Base-by-base conservation (phyloP, 257 asterid genomes). In the Nicotiana otophora region DNA sequence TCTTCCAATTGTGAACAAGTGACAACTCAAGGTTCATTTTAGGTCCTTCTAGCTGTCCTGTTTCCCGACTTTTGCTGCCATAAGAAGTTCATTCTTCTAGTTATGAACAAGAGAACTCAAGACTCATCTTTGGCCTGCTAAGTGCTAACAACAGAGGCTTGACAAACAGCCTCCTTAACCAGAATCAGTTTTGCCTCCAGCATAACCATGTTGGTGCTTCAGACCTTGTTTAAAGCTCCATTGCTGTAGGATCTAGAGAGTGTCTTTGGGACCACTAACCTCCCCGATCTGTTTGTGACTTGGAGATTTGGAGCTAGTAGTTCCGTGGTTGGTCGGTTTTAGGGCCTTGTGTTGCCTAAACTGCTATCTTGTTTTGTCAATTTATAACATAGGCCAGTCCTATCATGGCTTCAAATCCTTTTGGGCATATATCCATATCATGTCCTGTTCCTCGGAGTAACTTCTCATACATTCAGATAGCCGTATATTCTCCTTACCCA, bases 91-190 rank as follows among this genome's bases (percentile, higher is more conserved):
- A 72, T 31, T 72, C 31, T 12, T 15, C 8, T 28, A 72, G 17
- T 72, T 72, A 34, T 72, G 58, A 70, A 42, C 78, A 70, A 70
- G 58, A 70, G 78, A 20, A 70, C 78, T 42, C 78, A 51, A 15
- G 33, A 33, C 7, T 42, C 78, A 42, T 42, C 23, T 70, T 68
- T 70, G 79, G 36, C 79, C 79, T 72, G 61, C 61, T 46, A 46
- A 46, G 79, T 72, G 23, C 79, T 16, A 20, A 12, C 14, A 72
- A 23, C 79, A 20, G 79, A 46, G 60, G 79, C 39, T 72, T 72
- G 36, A 72, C 60, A 48, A 48, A 74, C n/a, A 74, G 62, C 62
- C 39, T 48, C 42, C 79, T 74, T 46, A 23, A 74, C 39, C 62
- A 48, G 79, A 74, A 48, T 23, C 42, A 23, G 1, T 48, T 26